Base-by-base conservation (phyloP, 768 basidiomycete species). In the Dioszegia hungarica region DNA sequence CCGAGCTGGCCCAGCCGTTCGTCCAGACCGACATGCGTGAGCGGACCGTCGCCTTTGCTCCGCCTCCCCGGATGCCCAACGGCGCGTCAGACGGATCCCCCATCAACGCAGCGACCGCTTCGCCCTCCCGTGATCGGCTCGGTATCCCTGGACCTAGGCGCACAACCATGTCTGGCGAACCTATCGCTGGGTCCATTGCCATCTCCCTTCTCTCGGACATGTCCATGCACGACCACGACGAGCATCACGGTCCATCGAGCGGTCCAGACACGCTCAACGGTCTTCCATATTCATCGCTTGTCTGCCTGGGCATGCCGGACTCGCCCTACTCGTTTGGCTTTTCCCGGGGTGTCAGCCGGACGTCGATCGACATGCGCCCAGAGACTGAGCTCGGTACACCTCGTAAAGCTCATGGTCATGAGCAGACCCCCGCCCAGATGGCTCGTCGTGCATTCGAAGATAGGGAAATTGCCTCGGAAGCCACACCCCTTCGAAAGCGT, bases 391-490 rank as follows among this genome's bases (percentile, higher is more conserved):
- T 33, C 17, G 41, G 36, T 8, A 28, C 55, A 3, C 47, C 55
- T 14, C 34, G 46, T 3, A 38, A 36, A 19, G 14, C 29, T n/a
- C n/a, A n/a, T n/a, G n/a, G n/a, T n/a, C n/a, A n/a, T 10, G 28
- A 22, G 17, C 36, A 54, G 22, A 41, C 9, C 34, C 19, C 49
- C 11, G 55, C 39, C 28, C 34, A 46, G 17, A 14, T 28, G 25
- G 76, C 76, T 9, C 65, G 72, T n/a, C 47, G 64, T 19, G 64
- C 67, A 3, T 80, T 72, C 51, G 68, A 77, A 57, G 75, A 79
- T 17, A 82, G 90, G 14, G 95, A 99, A 60, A 79, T 93, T 5
- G 89, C 88, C 0, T 81, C 83, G 0, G 89, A 91, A 47, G 95
- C 80, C 10, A 57, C 60, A 0, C 92, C 45, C 63, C 79, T 56